phyloP scores from a whole-genome alignment of 1,139 yeast genomes.

The Yamadazyma pseudoaaseri region DNA sequence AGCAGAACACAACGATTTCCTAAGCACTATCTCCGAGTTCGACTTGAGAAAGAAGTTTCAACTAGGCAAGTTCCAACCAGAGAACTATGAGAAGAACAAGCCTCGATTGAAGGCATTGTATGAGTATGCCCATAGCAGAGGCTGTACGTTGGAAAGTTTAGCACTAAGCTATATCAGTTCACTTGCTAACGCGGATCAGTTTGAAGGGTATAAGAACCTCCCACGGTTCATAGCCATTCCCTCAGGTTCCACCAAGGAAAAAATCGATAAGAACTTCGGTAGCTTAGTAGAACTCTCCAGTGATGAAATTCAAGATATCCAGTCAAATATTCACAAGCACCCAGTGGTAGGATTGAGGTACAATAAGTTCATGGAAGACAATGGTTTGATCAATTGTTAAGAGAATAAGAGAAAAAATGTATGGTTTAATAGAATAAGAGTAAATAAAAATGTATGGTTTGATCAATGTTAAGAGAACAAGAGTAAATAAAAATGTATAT shows the following conservation, averaged over 20 bases:
- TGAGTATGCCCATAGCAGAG: conserved; percentile 38
- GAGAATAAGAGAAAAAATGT: conserved; percentile 15
- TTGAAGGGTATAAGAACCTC: conserved; percentile 35
- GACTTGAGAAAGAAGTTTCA: conserved; percentile 45
- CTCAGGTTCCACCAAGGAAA: conserved; percentile 58
- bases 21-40: conserved; percentile 7
- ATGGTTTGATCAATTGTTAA: conserved; percentile 2
- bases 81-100: conserved; percentile 53
- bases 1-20: conserved; percentile 33
- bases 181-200: conserved; percentile 28
- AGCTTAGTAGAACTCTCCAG: conserved; percentile 4
- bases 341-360: conserved; percentile 7
- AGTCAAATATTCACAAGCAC: conserved; percentile 4
- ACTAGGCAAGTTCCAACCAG: conserved; percentile 60
- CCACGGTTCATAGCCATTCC: conserved; percentile 77
- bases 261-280: conserved; percentile 60
- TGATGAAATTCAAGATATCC: conserved; percentile 7
- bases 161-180: conserved; percentile 71
- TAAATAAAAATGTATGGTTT: conserved; percentile 11
- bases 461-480: conserved; percentile 6
- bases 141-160: conserved; percentile 54
- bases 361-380: conserved; percentile 2
- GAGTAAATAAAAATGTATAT: conserved; percentile 8
- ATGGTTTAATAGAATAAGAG: conserved; percentile 18
- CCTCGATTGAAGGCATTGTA: conserved; percentile 38